A percentile compares a stretch with the other conserved stretches of the same genome.
Conservation (phyloP, 2,329 filamentous ascomycete genomes). For the Fusarium sp. region DNA sequence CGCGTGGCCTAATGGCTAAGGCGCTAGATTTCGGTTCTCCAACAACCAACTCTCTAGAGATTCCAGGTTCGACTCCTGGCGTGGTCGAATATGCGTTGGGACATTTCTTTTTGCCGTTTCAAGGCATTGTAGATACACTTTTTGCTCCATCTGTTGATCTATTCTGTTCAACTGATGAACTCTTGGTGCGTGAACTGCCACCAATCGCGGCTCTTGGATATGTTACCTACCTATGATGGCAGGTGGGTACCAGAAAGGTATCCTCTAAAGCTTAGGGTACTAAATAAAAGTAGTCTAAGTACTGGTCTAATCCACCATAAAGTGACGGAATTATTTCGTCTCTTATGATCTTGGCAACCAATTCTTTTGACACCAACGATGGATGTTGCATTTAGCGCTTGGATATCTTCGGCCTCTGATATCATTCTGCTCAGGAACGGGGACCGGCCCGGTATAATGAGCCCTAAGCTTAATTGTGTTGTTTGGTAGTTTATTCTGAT, state of each 20-base stretch:
- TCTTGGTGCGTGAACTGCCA: not conserved
- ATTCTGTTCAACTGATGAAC: not conserved
- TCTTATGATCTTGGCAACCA: not conserved
- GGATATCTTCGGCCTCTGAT: not conserved
- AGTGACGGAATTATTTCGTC: not conserved
- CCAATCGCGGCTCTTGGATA: conserved; percentile 10
- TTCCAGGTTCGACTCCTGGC: conserved; percentile 22
- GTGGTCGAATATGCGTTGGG: conserved; percentile 48
- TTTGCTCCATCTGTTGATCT: not conserved
- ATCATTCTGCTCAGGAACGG: conserved; percentile 2
- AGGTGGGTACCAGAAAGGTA: not conserved
- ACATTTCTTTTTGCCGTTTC: not conserved
- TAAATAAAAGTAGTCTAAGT: not conserved
- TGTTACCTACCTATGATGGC: not conserved
- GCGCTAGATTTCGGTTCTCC: conserved; percentile 56
- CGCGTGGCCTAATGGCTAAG: conserved; percentile 59
- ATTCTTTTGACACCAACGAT: not conserved
- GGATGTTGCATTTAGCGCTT: not conserved
- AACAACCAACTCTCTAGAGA: conserved; percentile 50
- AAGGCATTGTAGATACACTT: not conserved
- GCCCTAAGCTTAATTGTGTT: not conserved
- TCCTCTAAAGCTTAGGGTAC: not conserved
- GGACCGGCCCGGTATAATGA: conserved; percentile 8
- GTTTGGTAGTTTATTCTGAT: not conserved
- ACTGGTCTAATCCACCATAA: accelerated